Evolutionary conservation across 2,329 filamentous ascomycete species (phyloP).

Genomic region (Onygenales sp.): DNA sequence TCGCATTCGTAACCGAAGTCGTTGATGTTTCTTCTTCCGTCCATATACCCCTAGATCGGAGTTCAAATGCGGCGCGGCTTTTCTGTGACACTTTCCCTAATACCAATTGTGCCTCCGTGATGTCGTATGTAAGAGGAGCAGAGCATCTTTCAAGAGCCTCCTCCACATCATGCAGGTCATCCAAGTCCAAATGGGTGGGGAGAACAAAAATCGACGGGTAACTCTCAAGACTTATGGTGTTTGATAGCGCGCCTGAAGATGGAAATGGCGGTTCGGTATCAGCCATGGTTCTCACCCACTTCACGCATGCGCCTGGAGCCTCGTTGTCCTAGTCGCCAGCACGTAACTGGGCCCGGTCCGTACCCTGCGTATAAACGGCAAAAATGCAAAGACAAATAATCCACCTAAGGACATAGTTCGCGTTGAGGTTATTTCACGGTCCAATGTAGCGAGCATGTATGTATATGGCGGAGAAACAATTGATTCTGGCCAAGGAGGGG

Average conservation of each 20-base stretch:
- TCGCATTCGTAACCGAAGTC: background rate
- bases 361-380: too few species aligned
- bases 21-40: slow-evolving; percentile 25
- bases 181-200: slow-evolving; percentile 55
- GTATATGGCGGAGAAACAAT: too few species aligned
- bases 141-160: slow-evolving; percentile 47
- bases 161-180: slow-evolving; percentile 56
- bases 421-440: too few species aligned
- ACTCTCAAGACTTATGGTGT: slow-evolving; percentile 6
- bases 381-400: too few species aligned
- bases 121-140: slow-evolving; percentile 59
- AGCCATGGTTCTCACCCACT: background rate
- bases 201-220: slow-evolving; percentile 64
- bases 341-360: too few species aligned
- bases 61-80: slow-evolving; percentile 65
- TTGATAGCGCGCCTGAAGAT: background rate
- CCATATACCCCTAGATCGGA: slow-evolving; percentile 57
- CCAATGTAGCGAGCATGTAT: too few species aligned
- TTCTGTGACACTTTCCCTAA: slow-evolving; percentile 63
- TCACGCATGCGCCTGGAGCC: background rate
- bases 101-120: slow-evolving; percentile 62
- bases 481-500: too few species aligned
- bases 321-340: background rate
- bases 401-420: too few species aligned
- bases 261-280: background rate